phyloP scores from a whole-genome alignment of 2,329 filamentous ascomycete species.

The Neopestalotiopsis sp. region DNA sequence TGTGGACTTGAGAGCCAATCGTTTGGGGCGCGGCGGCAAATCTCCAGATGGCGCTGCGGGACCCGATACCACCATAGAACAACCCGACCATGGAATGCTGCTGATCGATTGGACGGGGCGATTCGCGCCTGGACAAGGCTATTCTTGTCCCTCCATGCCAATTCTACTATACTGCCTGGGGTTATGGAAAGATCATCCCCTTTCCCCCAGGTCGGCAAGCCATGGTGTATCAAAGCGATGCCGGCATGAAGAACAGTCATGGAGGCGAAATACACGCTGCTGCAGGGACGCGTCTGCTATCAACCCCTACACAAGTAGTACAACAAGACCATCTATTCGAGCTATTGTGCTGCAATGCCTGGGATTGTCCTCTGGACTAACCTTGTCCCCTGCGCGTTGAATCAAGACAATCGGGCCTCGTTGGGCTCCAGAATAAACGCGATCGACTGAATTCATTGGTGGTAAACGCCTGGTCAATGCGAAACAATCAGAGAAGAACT shows the following conservation, averaged over 20 bases:
- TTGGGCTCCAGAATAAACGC: constrained; percentile 30
- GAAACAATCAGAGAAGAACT: constrained; percentile 25
- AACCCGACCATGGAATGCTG: neutral
- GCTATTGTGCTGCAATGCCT: constrained; percentile 20
- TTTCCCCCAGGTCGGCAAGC: neutral
- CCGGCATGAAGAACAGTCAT: neutral
- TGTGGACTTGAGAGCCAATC: constrained; percentile 33
- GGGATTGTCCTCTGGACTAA: constrained; percentile 23
- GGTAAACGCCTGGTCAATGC: constrained; percentile 29
- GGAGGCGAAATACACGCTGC: constrained; percentile 2
- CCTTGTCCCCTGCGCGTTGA: constrained; percentile 19
- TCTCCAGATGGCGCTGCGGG: constrained; percentile 26
- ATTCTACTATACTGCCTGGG: constrained; percentile 9
- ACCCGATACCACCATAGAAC: neutral
- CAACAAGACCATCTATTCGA: neutral
- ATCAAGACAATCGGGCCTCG: constrained; percentile 25
- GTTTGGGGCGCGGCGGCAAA: constrained; percentile 22
- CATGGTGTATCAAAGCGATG: constrained; percentile 1
- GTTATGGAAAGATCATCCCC: neutral
- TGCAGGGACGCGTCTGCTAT: constrained; percentile 6
- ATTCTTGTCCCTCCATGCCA: constrained; percentile 9
- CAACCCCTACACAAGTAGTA: neutral
- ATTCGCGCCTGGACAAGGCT: constrained; percentile 12
- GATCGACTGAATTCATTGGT: constrained; percentile 32
- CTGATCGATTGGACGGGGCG: constrained; percentile 9